These are phyloP conservation scores for Cyberlindnera nakhonratchasimensis DNA, from an alignment of 805 yeast genomes.

Conservation along the genomic window DNA sequence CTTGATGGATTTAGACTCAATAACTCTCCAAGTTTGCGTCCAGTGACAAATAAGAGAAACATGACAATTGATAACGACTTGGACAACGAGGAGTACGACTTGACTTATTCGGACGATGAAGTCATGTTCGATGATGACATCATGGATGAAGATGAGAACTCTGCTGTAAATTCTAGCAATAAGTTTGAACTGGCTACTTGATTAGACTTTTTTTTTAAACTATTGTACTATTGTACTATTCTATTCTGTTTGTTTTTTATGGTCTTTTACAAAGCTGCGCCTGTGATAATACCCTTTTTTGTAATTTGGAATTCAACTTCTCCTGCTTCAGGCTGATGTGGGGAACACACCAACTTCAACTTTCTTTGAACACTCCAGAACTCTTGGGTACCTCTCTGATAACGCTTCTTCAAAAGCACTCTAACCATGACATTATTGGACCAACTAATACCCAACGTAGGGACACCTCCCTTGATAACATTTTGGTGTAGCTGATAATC, in stretches of 20 bases:
- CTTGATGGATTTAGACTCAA: constrained; percentile 51
- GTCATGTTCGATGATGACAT: constrained; percentile 28
- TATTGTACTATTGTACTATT: background rate
- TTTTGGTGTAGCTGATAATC: constrained; percentile 24
- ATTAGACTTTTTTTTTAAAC: background rate
- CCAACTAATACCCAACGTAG: constrained; percentile 58
- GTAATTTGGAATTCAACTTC: constrained; percentile 27
- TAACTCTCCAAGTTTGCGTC: constrained; percentile 37
- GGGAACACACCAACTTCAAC: constrained; percentile 41
- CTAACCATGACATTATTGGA: constrained; percentile 48
- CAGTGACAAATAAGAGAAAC: constrained; percentile 26
- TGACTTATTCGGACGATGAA: constrained; percentile 38
- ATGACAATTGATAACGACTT: constrained; percentile 36
- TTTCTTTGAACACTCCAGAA: constrained; percentile 30
- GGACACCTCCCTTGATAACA: constrained; percentile 32
- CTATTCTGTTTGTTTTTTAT: background rate
- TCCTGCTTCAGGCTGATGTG: constrained; percentile 15
- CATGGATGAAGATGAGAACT: constrained; percentile 29
- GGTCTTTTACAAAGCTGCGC: background rate
- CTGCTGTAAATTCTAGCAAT: constrained; percentile 7
- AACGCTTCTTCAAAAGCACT: constrained; percentile 41
- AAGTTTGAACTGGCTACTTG: constrained; percentile 10
- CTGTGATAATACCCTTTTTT: constrained; percentile 16
- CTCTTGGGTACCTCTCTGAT: constrained; percentile 31
- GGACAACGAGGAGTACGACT: constrained; percentile 43